Conservation (phyloP, 2,329 filamentous ascomycete genomes). For the Biscogniauxia marginata region DNA sequence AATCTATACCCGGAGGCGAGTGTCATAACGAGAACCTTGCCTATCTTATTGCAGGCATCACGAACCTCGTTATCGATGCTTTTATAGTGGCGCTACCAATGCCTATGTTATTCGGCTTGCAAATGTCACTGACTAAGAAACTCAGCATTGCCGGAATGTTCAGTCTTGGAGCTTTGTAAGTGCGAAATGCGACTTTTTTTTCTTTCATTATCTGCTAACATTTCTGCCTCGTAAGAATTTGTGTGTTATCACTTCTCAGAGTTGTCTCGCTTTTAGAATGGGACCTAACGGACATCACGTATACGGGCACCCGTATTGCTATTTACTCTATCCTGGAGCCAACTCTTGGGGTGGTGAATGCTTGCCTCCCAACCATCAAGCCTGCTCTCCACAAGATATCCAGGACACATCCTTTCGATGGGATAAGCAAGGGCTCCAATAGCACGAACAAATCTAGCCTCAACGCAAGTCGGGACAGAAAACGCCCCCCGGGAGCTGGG, state of each 20-base stretch:
- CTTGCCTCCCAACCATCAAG: not conserved
- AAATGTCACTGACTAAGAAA: slow-evolving; percentile 7
- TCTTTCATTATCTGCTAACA: not conserved
- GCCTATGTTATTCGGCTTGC: slow-evolving; percentile 12
- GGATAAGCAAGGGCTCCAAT: not conserved
- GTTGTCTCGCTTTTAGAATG: not conserved
- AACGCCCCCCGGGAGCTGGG: too few relatives aligned
- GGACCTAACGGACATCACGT: not conserved
- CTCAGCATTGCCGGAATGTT: slow-evolving; percentile 16
- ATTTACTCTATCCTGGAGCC: not conserved
- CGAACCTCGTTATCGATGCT: slow-evolving; percentile 14
- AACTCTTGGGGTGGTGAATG: not conserved
- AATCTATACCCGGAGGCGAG: slow-evolving; percentile 8
- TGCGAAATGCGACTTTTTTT: too few relatives aligned
- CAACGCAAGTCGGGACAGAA: too few relatives aligned
- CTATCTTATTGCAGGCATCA: slow-evolving; percentile 7
- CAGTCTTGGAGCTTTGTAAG: slow-evolving; percentile 8
- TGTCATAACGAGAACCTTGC: not conserved
- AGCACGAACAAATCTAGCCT: not conserved
- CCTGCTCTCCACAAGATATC: not conserved
- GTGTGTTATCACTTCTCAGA: not conserved
- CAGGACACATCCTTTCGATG: not conserved
- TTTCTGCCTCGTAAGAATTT: not conserved
- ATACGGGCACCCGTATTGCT: not conserved
- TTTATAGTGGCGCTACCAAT: slow-evolving; percentile 14